These are phyloP conservation scores for Oleoguttula mirabilis DNA, from an alignment of 495 filamentous ascomycete genomes.

Conservation along the genomic window DNA sequence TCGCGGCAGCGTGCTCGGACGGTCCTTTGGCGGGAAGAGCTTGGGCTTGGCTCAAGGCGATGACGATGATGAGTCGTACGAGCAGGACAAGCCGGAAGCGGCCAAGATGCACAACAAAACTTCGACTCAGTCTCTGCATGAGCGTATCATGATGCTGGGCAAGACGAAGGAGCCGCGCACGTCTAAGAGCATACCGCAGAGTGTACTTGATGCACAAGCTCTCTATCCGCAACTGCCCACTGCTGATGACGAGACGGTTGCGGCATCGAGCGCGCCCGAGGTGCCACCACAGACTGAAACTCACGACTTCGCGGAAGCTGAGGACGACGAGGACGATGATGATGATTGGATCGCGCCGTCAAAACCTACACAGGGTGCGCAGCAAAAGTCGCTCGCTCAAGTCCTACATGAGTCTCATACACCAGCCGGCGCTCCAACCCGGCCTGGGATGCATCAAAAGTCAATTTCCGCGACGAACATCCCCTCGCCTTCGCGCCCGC, in stretches of 20 bases:
- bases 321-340: slow-evolving; percentile 39
- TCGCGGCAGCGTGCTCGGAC: slow-evolving; percentile 10
- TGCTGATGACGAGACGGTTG: slow-evolving; percentile 6
- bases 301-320: neutral
- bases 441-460: slow-evolving; percentile 20
- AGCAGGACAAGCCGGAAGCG: slow-evolving; percentile 43
- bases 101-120: slow-evolving; percentile 66
- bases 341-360: slow-evolving; percentile 68
- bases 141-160: slow-evolving; percentile 86
- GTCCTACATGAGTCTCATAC: slow-evolving; percentile 3
- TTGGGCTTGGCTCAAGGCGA: slow-evolving; percentile 35
- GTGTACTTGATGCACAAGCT: slow-evolving; percentile 33
- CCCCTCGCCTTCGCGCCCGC: slow-evolving; percentile 28
- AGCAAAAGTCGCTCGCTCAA: slow-evolving; percentile 9
- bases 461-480: slow-evolving; percentile 35
- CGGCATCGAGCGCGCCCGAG: slow-evolving; percentile 7
- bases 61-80: slow-evolving; percentile 36
- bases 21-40: slow-evolving; percentile 40
- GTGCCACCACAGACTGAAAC: neutral
- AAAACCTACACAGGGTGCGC: slow-evolving; percentile 16
- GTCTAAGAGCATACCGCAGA: slow-evolving; percentile 57
- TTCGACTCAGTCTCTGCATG: slow-evolving; percentile 79
- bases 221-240: slow-evolving; percentile 45
- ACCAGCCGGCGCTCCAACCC: slow-evolving; percentile 20
- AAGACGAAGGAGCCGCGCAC: slow-evolving; percentile 59